A percentile compares a stretch with the other conserved stretches of the same genome.
phyloP scores from a whole-genome alignment of 192 early-diverging fungal genomes.

The Coemansia sp. region DNA sequence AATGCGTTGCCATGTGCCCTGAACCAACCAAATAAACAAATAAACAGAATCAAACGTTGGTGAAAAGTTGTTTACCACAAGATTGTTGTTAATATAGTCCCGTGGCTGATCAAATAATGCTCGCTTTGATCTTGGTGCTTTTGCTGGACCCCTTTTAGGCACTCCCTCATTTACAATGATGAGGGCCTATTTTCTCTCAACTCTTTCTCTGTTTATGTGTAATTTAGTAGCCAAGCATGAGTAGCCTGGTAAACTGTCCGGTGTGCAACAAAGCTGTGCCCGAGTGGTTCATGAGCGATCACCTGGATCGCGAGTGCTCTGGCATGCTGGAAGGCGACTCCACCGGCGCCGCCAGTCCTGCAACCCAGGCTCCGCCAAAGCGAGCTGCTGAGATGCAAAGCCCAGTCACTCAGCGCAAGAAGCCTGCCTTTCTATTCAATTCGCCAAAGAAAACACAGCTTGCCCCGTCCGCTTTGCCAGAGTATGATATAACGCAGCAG shows the following conservation, averaged over 20 bases:
- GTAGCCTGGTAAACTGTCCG: slow-evolving; percentile 41
- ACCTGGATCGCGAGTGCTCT: slow-evolving; percentile 45
- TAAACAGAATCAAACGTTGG: not conserved
- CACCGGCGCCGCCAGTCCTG: not conserved
- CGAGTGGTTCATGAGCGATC: slow-evolving; percentile 51
- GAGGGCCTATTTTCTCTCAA: not conserved
- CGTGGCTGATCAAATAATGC: not conserved
- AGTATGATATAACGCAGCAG: not conserved
- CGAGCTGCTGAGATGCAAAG: slow-evolving; percentile 6
- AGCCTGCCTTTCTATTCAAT: not conserved
- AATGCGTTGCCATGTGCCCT: slow-evolving; percentile 9
- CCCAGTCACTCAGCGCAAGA: slow-evolving; percentile 7
- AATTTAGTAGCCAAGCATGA: not conserved
- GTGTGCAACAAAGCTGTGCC: slow-evolving; percentile 41
- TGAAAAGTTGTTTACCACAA: not conserved
- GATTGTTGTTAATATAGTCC: not conserved
- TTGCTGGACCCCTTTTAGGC: too few relatives aligned
- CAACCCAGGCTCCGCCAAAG: slow-evolving; percentile 1
- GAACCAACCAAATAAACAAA: not conserved
- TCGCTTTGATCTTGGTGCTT: not conserved
- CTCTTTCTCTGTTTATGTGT: not conserved
- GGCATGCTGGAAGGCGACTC: slow-evolving; percentile 9
- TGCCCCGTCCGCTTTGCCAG: not conserved
- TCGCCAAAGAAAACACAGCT: not conserved
- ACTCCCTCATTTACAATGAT: too few relatives aligned